Evolutionary conservation across 495 filamentous ascomycete species (phyloP).

Genomic region (Clavariopsis aquatica): DNA sequence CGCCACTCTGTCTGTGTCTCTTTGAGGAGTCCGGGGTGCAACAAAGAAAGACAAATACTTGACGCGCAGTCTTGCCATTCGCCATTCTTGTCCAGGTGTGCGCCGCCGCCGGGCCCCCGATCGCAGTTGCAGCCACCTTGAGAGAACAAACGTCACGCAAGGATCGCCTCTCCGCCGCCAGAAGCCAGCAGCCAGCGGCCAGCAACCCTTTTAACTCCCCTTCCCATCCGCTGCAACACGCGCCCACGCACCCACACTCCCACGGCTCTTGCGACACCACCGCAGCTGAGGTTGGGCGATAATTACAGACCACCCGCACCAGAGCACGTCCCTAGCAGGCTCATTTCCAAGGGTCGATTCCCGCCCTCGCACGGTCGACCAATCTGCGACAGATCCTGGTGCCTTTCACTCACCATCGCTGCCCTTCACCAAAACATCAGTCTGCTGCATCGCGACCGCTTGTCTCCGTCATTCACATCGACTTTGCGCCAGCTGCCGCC

Average conservation of each 20-base stretch:
- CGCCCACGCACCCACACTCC: too few relatives aligned
- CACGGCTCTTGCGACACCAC: neutral
- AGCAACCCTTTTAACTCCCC: too few relatives aligned
- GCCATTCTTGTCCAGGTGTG: too few relatives aligned
- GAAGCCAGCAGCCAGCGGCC: neutral
- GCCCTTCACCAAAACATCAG: neutral
- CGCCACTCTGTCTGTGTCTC: too few relatives aligned
- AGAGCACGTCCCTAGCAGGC: slow-evolving; percentile 4
- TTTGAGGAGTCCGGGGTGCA: too few relatives aligned
- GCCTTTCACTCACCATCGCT: neutral
- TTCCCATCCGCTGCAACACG: too few relatives aligned
- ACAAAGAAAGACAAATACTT: too few relatives aligned
- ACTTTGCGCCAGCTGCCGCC: neutral
- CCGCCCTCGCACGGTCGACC: slow-evolving; percentile 19
- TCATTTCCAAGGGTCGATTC: slow-evolving; percentile 26
- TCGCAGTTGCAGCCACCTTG: too few relatives aligned
- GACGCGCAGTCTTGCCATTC: too few relatives aligned
- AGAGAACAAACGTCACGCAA: too few relatives aligned
- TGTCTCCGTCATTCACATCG: neutral
- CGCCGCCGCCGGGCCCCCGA: too few relatives aligned
- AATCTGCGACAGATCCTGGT: neutral
- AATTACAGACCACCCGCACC: neutral
- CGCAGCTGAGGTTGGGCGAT: neutral
- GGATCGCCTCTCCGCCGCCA: neutral
- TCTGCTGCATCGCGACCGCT: slow-evolving; percentile 12